phyloP scores from a whole-genome alignment of 1,284 basidiomycete genomes.

The Cystobasidiaceae sp. region DNA sequence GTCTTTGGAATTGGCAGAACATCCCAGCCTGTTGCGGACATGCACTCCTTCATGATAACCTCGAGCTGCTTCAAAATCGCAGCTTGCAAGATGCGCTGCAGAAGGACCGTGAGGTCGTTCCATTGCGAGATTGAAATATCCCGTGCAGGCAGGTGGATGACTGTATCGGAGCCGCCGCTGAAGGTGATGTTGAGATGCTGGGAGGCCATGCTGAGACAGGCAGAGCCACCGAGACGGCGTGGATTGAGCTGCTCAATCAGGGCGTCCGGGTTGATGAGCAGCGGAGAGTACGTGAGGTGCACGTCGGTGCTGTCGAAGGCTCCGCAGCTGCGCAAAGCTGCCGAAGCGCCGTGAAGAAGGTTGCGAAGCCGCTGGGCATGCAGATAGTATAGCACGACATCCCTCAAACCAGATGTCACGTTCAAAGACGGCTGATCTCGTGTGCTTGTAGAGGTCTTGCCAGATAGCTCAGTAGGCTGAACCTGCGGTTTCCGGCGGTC shows the following conservation, averaged over 20 bases:
- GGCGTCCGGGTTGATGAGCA: background rate
- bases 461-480: background rate
- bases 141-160: slow-evolving; percentile 12
- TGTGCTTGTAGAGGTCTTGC: background rate
- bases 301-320: background rate
- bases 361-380: background rate
- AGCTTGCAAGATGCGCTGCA: background rate
- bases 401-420: background rate
- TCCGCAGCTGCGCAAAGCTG: background rate
- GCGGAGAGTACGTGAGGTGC: background rate
- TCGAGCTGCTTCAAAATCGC: slow-evolving; percentile 5
- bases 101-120: background rate
- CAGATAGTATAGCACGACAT: slow-evolving; percentile 11
- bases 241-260: background rate
- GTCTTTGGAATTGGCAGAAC: slow-evolving; percentile 2
- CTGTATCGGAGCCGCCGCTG: background rate
- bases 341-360: background rate
- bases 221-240: background rate
- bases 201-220: background rate
- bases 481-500: background rate
- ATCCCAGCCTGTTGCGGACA: slow-evolving; percentile 1
- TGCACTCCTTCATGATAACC: background rate
- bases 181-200: slow-evolving; percentile 17
- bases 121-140: background rate
- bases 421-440: background rate